Evolutionary conservation across 2,329 filamentous ascomycete species (phyloP), one percentile per base, ranked within the genome.

Genomic region (Cladosporium sp.): DNA sequence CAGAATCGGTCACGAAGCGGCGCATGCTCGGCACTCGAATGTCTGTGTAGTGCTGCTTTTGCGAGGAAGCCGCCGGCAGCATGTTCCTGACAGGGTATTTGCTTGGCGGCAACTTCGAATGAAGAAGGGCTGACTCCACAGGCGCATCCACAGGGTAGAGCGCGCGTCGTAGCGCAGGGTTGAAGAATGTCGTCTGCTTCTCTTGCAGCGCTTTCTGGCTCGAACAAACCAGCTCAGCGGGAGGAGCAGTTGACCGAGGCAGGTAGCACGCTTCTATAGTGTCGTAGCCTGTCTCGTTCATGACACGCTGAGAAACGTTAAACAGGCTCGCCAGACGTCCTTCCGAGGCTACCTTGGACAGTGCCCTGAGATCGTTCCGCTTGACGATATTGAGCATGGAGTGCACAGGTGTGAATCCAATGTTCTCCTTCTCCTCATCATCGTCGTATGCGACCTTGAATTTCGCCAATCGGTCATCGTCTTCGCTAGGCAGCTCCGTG

Each of bases 21-120:
- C 89, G 90, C 95, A 99, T 99, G 13, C 93, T 97, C 0, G 95
- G 95, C 36, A 97, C 93, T 59, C 89, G 86, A 68, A 99, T 96
- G 76, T 94, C 91, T 59, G 91, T 97, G 79, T 93, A 98, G 26
- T 91, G 88, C 70, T 89, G 87, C 82, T 92, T 94, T 74, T 91
- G 86, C 54, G 91, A 92, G 67, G 91, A 89, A 0, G 95, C 93
- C 39, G 85, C 81, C 2, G 95, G 93, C 1, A 98, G 82, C 78
- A 93, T 83, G 69, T 86, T 82, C 14, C 80, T 81, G 1, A 85
- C 76, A 0, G 93, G 91, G 72, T 89, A 89, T 39, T 85, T 79
- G 26, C 85, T 82, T 16, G 87, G 81, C 5, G 92, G 87, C 10
- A 92, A 76, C 78, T 92, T 91, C 63, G 88, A 85, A 58, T 88